These are phyloP conservation scores for Boletus bicolor DNA, from an alignment of 768 basidiomycete genomes.

Conservation along the genomic window DNA sequence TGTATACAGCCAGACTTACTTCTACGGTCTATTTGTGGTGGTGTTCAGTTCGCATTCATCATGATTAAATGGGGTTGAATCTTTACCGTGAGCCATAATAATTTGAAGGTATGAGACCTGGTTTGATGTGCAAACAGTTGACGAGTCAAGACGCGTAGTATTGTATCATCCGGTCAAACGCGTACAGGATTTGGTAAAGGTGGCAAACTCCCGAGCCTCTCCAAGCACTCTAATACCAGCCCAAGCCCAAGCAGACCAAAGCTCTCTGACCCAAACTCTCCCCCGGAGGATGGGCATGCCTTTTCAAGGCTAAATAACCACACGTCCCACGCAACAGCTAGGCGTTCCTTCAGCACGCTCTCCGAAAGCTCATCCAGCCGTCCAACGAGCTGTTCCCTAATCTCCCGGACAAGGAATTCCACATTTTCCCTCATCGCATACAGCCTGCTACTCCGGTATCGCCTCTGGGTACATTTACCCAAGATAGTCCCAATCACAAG, in stretches of 20 bases:
- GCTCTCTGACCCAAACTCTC: slow-evolving; percentile 53
- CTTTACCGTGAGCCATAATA: slow-evolving; percentile 21
- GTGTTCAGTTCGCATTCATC: slow-evolving; percentile 3
- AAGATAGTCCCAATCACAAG: slow-evolving; percentile 73
- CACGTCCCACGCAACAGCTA: slow-evolving; percentile 59
- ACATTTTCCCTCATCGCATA: slow-evolving; percentile 63
- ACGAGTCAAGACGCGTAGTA: neutral
- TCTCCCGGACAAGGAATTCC: slow-evolving; percentile 47
- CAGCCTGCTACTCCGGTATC: slow-evolving; percentile 56
- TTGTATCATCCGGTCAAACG: neutral
- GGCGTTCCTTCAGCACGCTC: slow-evolving; percentile 34
- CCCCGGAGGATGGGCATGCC: slow-evolving; percentile 19
- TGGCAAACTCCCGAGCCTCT: slow-evolving; percentile 35
- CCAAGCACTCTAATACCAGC: slow-evolving; percentile 56
- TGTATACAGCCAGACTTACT: slow-evolving; percentile 6
- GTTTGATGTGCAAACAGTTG: neutral
- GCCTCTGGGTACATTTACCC: slow-evolving; percentile 60
- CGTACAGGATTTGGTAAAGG: slow-evolving; percentile 13
- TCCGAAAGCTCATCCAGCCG: slow-evolving; percentile 23
- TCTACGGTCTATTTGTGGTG: slow-evolving; percentile 10
- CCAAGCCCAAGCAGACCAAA: slow-evolving; percentile 67
- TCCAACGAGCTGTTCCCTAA: slow-evolving; percentile 39
- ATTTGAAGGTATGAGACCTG: neutral
- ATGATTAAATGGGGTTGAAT: neutral
- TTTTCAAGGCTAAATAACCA: slow-evolving; percentile 56